phyloP scores from a whole-genome alignment of 2,329 filamentous ascomycete genomes.

The Stachybotrys echinatus region DNA sequence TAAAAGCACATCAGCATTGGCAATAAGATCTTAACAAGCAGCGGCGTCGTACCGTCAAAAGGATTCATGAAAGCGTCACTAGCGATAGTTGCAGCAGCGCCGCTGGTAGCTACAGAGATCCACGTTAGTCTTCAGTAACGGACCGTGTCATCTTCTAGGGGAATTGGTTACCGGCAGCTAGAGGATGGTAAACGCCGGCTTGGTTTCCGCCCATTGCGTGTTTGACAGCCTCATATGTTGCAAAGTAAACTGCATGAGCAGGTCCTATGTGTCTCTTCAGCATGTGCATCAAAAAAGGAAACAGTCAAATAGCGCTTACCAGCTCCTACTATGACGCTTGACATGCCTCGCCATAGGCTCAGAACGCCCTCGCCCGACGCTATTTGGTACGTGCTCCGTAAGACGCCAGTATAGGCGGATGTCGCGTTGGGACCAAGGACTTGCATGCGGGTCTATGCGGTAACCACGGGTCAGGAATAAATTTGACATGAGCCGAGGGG shows the following conservation, averaged over 20 bases:
- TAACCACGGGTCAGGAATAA: not conserved
- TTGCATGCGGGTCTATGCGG: conserved; percentile 87
- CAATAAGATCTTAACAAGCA: not conserved
- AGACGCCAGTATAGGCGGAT: conserved; percentile 81
- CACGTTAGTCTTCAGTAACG: conserved; percentile 1
- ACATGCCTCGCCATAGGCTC: conserved; percentile 93
- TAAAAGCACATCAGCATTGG: not conserved
- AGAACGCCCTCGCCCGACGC: conserved; percentile 83
- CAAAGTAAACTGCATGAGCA: conserved; percentile 96
- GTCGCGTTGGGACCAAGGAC: conserved; percentile 79
- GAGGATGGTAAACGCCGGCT: conserved; percentile 79
- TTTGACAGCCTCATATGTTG: conserved; percentile 96
- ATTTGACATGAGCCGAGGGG: not conserved
- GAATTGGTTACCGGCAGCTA: conserved; percentile 71
- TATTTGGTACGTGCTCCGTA: conserved; percentile 90
- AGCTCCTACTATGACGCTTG: conserved; percentile 91
- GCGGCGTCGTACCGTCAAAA: conserved; percentile 74
- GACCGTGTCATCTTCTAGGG: not conserved
- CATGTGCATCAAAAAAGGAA: conserved; percentile 2
- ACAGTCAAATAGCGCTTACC: conserved; percentile 49
- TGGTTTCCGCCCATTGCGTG: conserved; percentile 92
- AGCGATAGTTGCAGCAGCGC: conserved; percentile 90
- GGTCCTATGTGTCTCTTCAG: conserved; percentile 57
- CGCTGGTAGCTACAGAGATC: conserved; percentile 68
- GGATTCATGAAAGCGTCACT: conserved; percentile 99